These are phyloP conservation scores for Quercus cerris DNA, from an alignment of 306 rosid genomes.

Conservation along the genomic window DNA sequence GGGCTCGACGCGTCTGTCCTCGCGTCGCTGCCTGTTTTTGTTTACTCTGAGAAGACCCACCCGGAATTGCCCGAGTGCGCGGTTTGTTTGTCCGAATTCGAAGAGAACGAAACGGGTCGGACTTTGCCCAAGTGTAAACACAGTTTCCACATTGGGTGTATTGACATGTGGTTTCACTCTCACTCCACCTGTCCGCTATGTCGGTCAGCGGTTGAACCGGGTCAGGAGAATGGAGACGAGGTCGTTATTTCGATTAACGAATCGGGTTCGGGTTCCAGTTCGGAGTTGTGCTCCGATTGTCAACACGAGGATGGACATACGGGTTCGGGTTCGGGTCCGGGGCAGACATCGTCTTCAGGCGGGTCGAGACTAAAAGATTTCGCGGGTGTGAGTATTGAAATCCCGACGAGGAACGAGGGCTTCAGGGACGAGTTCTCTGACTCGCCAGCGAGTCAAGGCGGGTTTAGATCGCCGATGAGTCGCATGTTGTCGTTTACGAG, in stretches of 20 bases:
- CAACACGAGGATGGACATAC: not conserved
- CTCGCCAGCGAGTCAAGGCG: conserved; percentile 40
- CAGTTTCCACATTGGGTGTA: conserved; percentile 71
- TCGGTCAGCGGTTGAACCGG: conserved; percentile 53
- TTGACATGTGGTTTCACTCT: conserved; percentile 85
- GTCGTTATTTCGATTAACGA: conserved; percentile 16
- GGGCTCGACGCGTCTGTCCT: conserved; percentile 60
- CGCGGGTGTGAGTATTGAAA: conserved; percentile 46
- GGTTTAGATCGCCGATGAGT: conserved; percentile 55
- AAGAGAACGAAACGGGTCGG: conserved; percentile 66
- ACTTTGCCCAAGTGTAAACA: conserved; percentile 63
- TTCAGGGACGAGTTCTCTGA: conserved; percentile 34
- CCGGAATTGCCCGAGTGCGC: conserved; percentile 58
- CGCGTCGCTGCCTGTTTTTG: conserved; percentile 60
- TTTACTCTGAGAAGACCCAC: conserved; percentile 27
- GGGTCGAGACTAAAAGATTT: conserved; percentile 39
- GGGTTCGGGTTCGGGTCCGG: not conserved
- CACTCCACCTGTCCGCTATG: conserved; percentile 87
- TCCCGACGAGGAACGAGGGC: conserved; percentile 48
- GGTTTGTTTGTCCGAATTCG: conserved; percentile 80
- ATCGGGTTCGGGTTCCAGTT: conserved; percentile 35
- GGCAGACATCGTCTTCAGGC: conserved; percentile 36
- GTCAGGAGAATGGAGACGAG: conserved; percentile 1
- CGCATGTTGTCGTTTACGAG: conserved; percentile 67
- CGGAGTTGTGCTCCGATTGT: conserved; percentile 38